Evolutionary conservation across 1,139 yeast genomes (phyloP), one percentile per base, ranked within the genome.

Genomic region (Zygoascus hellenicus): DNA sequence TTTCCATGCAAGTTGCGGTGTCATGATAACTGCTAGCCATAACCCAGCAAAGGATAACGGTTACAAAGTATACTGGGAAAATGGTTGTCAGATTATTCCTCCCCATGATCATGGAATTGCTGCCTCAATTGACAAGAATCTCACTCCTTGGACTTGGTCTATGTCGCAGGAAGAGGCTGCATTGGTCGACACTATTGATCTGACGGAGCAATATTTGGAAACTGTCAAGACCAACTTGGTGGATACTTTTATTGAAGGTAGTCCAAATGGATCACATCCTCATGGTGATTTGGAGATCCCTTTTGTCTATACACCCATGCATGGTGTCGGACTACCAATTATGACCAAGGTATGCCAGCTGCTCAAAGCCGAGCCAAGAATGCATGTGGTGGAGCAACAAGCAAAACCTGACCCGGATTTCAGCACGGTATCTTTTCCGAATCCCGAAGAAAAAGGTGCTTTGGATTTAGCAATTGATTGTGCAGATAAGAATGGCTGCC

Each of bases 1-100:
- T 35, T 73, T 69, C 49, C 57, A 67, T 0, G 89, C 96, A 0
- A 70, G 81, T 0, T 88, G 82, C 45, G 98, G 97, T 32, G 85
- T 92, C 1, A 92, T 92, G 97, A 80, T 92, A 42, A 92, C 98
- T 0, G 97, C 98, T 0, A 86, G 96, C 47, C 98, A 92, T 65
- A 92, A 92, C 60, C 97, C 97, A 0, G 94, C 92, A 11, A 72
- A 74, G 54, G 97, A 90, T 62, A 92, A 92, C 60, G 98, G 98
- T 0, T 92, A 88, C 68, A 92, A 92, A 61, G 97, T 92, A 0
- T 90, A 92, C 68, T 88, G 94, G 78, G 72, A 76, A 13, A 92
- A 92, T 60, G 97, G 97, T 5, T 90, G 97, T 64, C 97, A 92
- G 64, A 92, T 92, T 53, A 88, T 90, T 43, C 94, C 97, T 0